Base-by-base conservation (phyloP, 306 rosid genomes). In the Fragaria iinumae region DNA sequence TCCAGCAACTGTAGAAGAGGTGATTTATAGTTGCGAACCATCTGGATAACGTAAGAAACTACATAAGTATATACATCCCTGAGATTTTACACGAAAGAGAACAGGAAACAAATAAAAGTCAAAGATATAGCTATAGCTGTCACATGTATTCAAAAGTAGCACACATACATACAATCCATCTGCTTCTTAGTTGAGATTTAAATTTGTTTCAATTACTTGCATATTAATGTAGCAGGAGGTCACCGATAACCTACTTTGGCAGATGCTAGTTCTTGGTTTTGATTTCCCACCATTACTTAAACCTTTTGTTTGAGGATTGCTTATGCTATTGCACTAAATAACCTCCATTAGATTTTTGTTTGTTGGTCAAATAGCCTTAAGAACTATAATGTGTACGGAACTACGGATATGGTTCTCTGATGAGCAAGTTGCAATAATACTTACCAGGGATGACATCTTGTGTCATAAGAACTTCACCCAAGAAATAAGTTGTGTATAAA, bases 1-100 rank as follows among this genome's bases (percentile, higher is more conserved):
- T 89, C 86, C 80, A 95, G 81, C 75, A 95, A 83, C 76, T 88
- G 66, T 53, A 90, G 80, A 80, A 92, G 97, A 56, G 91, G 97
- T 48, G 17, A 17, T 79, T 77, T 90, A 72, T 75, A 91, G 88
- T 89, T 81, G 72, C 97, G 89, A 78, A 95, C 93, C 99, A 95
- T 92, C 99, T 95, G 87, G 79, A 39, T 81, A 90, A 80, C 59
- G 77, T 79, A 44, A 88, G 85, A 80, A 76, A 80, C 36, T 29
- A n/a, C 62, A 9, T 80, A 75, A 86, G 81, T n/a, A 73, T 4
- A 50, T 64, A 44, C 71, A 67, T 49, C 78, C 72, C 80, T 71
- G 69, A 71, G 52, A 39, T 60, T 73, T 55, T 47, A 66, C 32
- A 49, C 62, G 21, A 38, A 48, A 44, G 20, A 67, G 21, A 74